A percentile compares a stretch with the other conserved stretches of the same genome.
phyloP scores from a whole-genome alignment of 2,329 filamentous ascomycete genomes.

The Pestalotiopsis sp. region DNA sequence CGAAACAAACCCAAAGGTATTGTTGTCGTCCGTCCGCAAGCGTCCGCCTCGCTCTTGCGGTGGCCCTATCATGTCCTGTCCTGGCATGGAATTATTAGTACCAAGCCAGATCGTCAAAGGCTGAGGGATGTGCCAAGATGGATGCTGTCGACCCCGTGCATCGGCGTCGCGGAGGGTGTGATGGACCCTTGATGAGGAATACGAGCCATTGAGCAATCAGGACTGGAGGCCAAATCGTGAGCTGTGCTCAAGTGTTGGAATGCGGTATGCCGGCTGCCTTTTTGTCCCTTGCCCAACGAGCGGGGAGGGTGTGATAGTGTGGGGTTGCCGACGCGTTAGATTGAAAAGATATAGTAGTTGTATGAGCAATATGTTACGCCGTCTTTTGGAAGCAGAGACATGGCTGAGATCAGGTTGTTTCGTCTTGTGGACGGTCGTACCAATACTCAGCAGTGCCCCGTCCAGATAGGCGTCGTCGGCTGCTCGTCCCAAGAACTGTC shows the following conservation, averaged over 20 bases:
- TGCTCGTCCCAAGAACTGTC: background rate
- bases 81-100: background rate
- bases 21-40: background rate
- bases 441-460: background rate
- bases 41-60: background rate
- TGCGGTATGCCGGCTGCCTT: background rate
- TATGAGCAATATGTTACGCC: background rate
- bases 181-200: constrained; percentile 22
- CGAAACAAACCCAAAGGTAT: background rate
- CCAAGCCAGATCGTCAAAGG: background rate
- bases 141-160: constrained; percentile 11
- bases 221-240: constrained; percentile 14
- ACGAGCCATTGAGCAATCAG: constrained; percentile 31
- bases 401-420: background rate
- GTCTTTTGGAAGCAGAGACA: background rate
- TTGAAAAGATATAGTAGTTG: background rate
- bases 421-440: background rate
- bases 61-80: background rate
- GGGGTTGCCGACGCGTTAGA: constrained; percentile 4
- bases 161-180: constrained; percentile 22
- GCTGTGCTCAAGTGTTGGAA: background rate
- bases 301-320: constrained; percentile 12
- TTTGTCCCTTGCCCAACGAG: background rate
- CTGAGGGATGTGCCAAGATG: background rate
- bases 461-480: background rate